Evolutionary conservation across 78 protist genomes (phyloP), one percentile per base, ranked within the genome.

Genomic region (Protostelium mycophagum): DNA sequence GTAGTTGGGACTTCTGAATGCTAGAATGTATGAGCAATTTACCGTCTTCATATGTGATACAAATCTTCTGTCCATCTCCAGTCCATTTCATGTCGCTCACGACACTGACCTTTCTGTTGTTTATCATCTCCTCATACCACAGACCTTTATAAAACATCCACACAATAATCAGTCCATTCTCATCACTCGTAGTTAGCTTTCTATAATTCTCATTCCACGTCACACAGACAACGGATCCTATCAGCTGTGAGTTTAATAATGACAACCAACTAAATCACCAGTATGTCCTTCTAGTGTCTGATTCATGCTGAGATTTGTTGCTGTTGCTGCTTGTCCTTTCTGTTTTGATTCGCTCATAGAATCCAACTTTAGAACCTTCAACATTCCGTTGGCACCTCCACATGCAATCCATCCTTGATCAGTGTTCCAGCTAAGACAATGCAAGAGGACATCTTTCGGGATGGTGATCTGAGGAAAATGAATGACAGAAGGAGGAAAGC

Each of bases 81-180:
- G 94, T 87, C 98, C 98, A 97, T 35, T 39, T 28, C 89, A 97
- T 85, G 90, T 92, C 96, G 34, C 37, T 0, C 28, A 95, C 97
- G n/a, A 90, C 93, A 36, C 85, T 25, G 73, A 92, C 89, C 88
- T 92, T 87, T 1, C 98, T 83, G 94, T 94, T 90, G 95, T 95
- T 97, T 88, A 94, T 91, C 98, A 97, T 97, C 90, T 97, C 97
- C 89, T 97, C 98, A 85, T 85, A 90, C 97, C 97, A 97, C 86
- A 37, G 29, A 34, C 97, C 97, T 63, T 94, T 87, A 92, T 90
- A 89, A 37, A 93, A 37, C 91, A 85, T 73, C 97, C 97, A 95
- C 51, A 97, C 97, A 37, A 94, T 91, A 89, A 97, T 95, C 63
- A 93, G 86, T 25, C 98, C 98, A 31, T 36, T 28, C 86, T 87